Base-by-base conservation (phyloP, 495 filamentous ascomycete genomes). In the Hypoxylon trugodes region DNA sequence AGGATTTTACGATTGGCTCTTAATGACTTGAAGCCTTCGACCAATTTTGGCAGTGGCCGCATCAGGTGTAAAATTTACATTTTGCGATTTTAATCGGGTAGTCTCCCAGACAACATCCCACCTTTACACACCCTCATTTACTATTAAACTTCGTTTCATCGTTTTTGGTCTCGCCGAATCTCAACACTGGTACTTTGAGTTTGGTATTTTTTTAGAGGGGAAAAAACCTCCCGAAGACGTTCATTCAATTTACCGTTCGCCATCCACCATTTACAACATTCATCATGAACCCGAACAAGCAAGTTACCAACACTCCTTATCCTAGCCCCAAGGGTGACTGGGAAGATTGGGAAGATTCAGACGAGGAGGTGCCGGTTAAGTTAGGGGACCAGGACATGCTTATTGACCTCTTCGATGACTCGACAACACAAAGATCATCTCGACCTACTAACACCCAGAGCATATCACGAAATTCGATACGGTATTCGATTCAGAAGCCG, bases 291-390 rank as follows among this genome's bases (percentile, higher is more conserved):
- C 26, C 64, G 9, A 47, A 30, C 18, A 54, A 61, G 24, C 54
- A 53, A 13, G 46, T 56, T 19, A 25, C 55, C 12, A 67, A 48
- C 16, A 70, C 42, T 33, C 67, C 63, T 24, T 59, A 55, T 13
- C 25, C 49, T n/a, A 68, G 18, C 36, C 41, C 33, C 5, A 63
- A 61, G 54, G 60, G 64, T 28, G 47, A 61, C n/a, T 73, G 59
- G 59, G 77, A 79, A 15, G 79, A 81, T 13, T 82, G 79, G 79
- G 79, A 82, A 57, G 79, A 82, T 43, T 81, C 77, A 69, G 74
- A 77, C 12, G 74, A 75, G 12, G 74, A 79, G 28, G 72, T 68
- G 1, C 74, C 66, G 9, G 59, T 69, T n/a, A 52, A 35, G 2
- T 30, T 56, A 13, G 51, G 64, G 15, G 62, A 72, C 40, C 64